Percentiles rank a stretch among this genome's conserved stretches.
phyloP scores from a whole-genome alignment of 2,329 filamentous ascomycete species.

The Claviceps sp. region DNA sequence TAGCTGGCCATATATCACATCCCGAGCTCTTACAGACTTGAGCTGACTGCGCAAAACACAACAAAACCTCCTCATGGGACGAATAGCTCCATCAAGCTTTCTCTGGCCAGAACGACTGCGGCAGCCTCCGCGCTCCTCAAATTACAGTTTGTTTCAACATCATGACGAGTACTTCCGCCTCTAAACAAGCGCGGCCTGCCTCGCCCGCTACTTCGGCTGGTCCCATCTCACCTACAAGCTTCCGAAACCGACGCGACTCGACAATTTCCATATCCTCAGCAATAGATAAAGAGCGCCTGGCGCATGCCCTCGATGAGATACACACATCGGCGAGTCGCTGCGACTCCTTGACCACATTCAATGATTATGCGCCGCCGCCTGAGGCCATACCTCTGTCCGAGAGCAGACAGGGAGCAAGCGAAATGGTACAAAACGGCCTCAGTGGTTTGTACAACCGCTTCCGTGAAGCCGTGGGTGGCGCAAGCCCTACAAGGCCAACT shows the following conservation, averaged over 20 bases:
- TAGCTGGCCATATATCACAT: not conserved
- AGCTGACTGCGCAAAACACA: not conserved
- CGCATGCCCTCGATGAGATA: slow-evolving; percentile 71
- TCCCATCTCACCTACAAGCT: slow-evolving; percentile 16
- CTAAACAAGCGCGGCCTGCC: slow-evolving; percentile 18
- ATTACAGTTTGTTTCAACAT: not conserved
- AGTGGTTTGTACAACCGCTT: slow-evolving; percentile 82
- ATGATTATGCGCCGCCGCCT: slow-evolving; percentile 71
- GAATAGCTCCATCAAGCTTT: not conserved
- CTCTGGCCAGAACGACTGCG: slow-evolving; percentile 6
- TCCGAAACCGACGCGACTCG: slow-evolving; percentile 24
- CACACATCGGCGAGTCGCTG: slow-evolving; percentile 80
- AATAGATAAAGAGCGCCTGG: slow-evolving; percentile 57
- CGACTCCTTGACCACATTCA: slow-evolving; percentile 79
- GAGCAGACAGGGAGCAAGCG: slow-evolving; percentile 54
- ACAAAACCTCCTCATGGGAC: slow-evolving; percentile 2
- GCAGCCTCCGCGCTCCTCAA: not conserved
- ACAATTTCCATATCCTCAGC: slow-evolving; percentile 27
- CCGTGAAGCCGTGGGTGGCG: slow-evolving; percentile 65
- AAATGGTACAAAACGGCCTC: slow-evolving; percentile 70
- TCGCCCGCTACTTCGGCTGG: slow-evolving; percentile 13
- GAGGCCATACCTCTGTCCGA: slow-evolving; percentile 45
- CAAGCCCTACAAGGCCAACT: slow-evolving; percentile 29
- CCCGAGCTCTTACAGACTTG: slow-evolving; percentile 5
- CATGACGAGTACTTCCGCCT: slow-evolving; percentile 18